phyloP scores from a whole-genome alignment of 2,329 filamentous ascomycete species.

The Penicillium sp. region DNA sequence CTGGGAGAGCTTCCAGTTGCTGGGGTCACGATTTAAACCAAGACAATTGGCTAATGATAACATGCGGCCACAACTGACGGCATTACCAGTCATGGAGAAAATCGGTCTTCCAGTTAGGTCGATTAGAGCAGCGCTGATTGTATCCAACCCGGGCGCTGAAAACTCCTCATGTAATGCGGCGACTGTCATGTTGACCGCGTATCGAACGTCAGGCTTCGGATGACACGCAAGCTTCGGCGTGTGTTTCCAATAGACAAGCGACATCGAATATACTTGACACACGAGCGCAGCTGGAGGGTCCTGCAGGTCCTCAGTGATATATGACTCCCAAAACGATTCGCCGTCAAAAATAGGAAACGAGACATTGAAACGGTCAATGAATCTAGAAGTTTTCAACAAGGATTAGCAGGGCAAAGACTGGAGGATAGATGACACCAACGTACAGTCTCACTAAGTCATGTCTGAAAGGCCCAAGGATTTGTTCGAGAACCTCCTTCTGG shows the following conservation, averaged over 20 bases:
- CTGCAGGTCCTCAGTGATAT: constrained; percentile 44
- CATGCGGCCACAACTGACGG: constrained; percentile 52
- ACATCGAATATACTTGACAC: constrained; percentile 57
- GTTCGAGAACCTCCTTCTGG: constrained; percentile 55
- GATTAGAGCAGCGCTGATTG: constrained; percentile 55
- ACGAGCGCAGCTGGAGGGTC: constrained; percentile 55
- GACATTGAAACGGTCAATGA: constrained; percentile 55
- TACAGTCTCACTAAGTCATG: constrained; percentile 52
- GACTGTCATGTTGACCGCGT: constrained; percentile 60
- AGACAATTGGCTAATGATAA: constrained; percentile 55
- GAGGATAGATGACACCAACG: constrained; percentile 20
- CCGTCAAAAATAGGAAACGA: constrained; percentile 62
- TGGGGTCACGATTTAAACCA: constrained; percentile 54
- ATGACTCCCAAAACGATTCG: constrained; percentile 50
- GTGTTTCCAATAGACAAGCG: constrained; percentile 56
- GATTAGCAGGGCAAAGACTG: not conserved
- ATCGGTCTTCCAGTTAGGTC: constrained; percentile 60
- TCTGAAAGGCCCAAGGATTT: constrained; percentile 55
- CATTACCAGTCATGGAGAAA: constrained; percentile 58
- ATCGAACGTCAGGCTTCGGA: constrained; percentile 55
- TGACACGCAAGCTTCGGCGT: constrained; percentile 45
- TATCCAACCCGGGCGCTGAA: constrained; percentile 56
- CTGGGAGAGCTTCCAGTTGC: constrained; percentile 50
- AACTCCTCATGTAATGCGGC: constrained; percentile 60
- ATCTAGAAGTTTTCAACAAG: constrained; percentile 36